Percentiles rank a stretch among this genome's conserved stretches.
Evolutionary conservation across 2,329 filamentous ascomycete genomes (phyloP).

Genomic region (Colletotrichum noveboracense): DNA sequence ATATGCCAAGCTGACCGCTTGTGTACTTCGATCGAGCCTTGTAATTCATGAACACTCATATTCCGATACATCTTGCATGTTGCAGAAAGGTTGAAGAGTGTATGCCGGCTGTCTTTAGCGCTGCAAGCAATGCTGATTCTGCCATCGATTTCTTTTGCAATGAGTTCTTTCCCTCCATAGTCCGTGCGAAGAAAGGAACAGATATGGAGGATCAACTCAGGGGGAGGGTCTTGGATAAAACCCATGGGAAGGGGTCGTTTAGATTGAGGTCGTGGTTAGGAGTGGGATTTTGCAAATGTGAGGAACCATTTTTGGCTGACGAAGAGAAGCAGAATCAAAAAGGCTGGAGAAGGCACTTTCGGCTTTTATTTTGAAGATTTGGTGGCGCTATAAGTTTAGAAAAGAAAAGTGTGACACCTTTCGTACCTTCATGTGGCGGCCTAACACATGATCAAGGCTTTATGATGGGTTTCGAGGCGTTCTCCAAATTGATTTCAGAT

Average conservation of each 20-base stretch:
- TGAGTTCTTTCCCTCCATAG: not conserved
- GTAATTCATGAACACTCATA: not conserved
- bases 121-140: rapidly evolving
- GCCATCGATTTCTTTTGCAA: not conserved
- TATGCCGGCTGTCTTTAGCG: rapidly evolving
- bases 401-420: not conserved
- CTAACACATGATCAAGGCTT: not conserved
- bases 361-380: not conserved
- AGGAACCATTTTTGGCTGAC: not conserved
- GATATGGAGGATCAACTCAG: not conserved
- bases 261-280: not conserved
- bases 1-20: not conserved
- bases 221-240: not conserved
- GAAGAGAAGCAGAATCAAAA: not conserved
- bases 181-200: not conserved
- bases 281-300: not conserved
- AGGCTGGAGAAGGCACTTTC: not conserved
- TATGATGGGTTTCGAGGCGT: not conserved
- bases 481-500: not conserved
- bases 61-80: not conserved
- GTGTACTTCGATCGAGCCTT: not conserved
- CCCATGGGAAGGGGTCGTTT: not conserved
- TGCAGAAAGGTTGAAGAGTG: not conserved
- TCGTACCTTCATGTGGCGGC: not conserved
- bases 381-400: not conserved